Conservation (phyloP, 139 green algal species). For the Chlorella sp. region DNA sequence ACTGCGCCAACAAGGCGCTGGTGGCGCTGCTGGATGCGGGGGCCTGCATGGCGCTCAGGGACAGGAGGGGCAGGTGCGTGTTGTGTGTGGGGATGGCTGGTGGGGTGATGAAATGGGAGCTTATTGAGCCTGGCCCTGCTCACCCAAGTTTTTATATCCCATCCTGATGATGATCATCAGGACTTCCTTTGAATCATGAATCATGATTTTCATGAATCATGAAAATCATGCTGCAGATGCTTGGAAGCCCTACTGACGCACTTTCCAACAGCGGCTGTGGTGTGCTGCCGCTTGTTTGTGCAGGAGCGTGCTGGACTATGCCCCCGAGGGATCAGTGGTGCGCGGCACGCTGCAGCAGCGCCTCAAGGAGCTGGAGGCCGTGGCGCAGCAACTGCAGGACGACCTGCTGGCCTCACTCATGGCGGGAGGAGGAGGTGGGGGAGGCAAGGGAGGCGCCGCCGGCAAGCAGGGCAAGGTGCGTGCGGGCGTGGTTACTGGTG, state of each 20-base stretch:
- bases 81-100: too few relatives aligned
- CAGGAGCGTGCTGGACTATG: slow-evolving; percentile 60
- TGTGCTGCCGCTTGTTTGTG: slow-evolving; percentile 23
- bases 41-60: slow-evolving; percentile 29
- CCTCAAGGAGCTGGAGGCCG: slow-evolving; percentile 31
- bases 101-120: too few relatives aligned
- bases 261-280: neutral
- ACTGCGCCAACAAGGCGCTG: slow-evolving; percentile 30
- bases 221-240: neutral
- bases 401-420: slow-evolving; percentile 55
- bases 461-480: too few relatives aligned
- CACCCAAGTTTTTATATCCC: neutral
- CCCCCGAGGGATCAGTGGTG: slow-evolving; percentile 32
- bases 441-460: too few relatives aligned
- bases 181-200: neutral
- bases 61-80: slow-evolving; percentile 25
- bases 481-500: too few relatives aligned
- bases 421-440: too few relatives aligned
- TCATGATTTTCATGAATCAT: neutral
- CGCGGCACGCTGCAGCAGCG: slow-evolving; percentile 23
- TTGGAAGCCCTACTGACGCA: neutral
- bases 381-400: slow-evolving; percentile 30
- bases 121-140: neutral
- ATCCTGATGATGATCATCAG: neutral
- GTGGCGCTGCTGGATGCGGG: slow-evolving; percentile 22